Base-by-base conservation (phyloP, 139 green algal species). In the Penium margaritaceum region DNA sequence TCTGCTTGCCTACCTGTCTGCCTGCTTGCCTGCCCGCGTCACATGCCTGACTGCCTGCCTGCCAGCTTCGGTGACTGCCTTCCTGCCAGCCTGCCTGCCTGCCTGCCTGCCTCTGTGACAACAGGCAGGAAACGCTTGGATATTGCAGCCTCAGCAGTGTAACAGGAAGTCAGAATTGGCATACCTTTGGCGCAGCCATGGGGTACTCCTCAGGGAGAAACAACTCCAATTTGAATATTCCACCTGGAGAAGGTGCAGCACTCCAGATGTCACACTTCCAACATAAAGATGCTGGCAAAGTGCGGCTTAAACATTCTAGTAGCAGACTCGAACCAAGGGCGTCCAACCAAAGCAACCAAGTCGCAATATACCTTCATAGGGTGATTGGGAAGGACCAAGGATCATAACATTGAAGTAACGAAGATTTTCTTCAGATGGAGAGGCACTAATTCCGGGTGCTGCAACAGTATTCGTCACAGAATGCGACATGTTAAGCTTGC, bases 361-460 rank as follows among this genome's bases (percentile, higher is more conserved):
- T 29, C 6, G 30, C 6, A 29, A 19, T 19, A 39, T 43, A 91
- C 91, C 92, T 84, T 99, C 90, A 70, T 98, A 99, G 0, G 95
- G 91, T 12, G 90, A 96, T 47, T 88, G 81, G 21, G 84, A 66
- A 0, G 95, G 95, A 0, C 95, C 95, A 37, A 92, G 32, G 21
- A 99, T 96, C 84, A 97, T 96, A 2, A 98, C 93, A 77, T 95
- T 95, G 68, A 99, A 99, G 66, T 99, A 95, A 0, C 95, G 87
- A 30, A 97, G 64, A 78, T 99, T 99, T 19, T 97, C 91, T 67
- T 99, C 95, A 32, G 84, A 88, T 1, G 94, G 94, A 1, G 88
- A 90, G 1, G 93, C 94, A 63, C 85, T 95, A 73, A 99, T 99
- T 21, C 95, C 94, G 32, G 91, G 91, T 9, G 92, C 92, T 90